Conservation (phyloP, 2,329 filamentous ascomycete species). For the Ophiosphaerella korrae region DNA sequence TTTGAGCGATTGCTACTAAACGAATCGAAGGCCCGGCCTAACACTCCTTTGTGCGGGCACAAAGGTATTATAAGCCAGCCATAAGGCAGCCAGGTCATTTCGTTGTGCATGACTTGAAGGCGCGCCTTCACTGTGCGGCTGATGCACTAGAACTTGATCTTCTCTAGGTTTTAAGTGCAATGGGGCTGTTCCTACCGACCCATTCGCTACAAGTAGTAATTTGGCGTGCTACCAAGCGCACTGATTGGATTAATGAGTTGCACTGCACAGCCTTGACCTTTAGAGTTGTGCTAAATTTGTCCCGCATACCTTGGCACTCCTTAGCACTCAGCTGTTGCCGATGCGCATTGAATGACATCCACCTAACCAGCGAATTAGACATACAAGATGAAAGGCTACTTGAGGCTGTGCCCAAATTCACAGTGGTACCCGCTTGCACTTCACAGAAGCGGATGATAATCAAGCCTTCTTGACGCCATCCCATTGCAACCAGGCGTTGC, state of each 20-base stretch:
- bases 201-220: neutral
- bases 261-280: neutral
- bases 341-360: neutral
- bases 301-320: neutral
- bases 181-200: neutral
- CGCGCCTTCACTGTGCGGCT: neutral
- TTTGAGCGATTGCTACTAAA: neutral
- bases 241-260: neutral
- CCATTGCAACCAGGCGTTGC: neutral
- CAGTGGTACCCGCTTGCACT: neutral
- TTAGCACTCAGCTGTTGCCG: neutral
- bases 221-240: neutral
- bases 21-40: neutral
- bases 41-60: neutral
- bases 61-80: neutral
- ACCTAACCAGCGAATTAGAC: neutral
- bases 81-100: neutral
- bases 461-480: neutral
- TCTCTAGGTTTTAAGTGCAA: neutral
- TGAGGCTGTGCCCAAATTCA: neutral
- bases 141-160: neutral
- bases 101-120: neutral
- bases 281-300: neutral
- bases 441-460: conserved; percentile 28
- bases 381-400: neutral